Evolutionary conservation across 768 basidiomycete genomes (phyloP), one percentile per base, ranked within the genome.

Genomic region (Termitomyces sp.): DNA sequence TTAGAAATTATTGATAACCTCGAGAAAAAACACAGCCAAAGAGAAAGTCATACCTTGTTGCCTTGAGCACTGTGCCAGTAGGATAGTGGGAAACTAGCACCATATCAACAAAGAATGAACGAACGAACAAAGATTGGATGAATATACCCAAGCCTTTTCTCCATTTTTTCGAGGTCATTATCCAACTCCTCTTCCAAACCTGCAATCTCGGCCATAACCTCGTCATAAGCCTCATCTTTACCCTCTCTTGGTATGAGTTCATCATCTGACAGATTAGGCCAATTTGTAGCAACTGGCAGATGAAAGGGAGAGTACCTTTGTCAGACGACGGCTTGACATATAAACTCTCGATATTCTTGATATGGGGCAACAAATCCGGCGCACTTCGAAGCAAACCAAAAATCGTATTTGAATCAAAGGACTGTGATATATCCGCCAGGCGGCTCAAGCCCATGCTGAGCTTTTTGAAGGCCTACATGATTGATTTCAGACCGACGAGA

Each of bases 171-270:
- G 57, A 95, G 74, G 49, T 87, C 78, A 7, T 74, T 74, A n/a
- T 93, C 83, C 36, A 99, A 77, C 47, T 81, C 81, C 42, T 78
- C 74, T 73, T 98, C 95, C 49, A 95, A 71, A 2, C 73, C 78
- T 2, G 71, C 68, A 41, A 97, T 94, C 65, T 90, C 89, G 31
- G 76, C 73, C 70, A 85, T 82, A 44, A 95, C 81, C 16, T 76
- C 79, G 69, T 98, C 96, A 64, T 93, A 98, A 44, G 78, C 85
- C 27, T 88, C 84, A 64, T 98, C 93, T 65, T 91, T 91, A 24
- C 95, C 95, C n/a, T 83, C 78, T 54, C 81, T 79, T 2, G 97
- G 97, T 18, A 92, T 74, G 2, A 98, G 79, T 62, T 89, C 86
- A 66, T 86, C 83, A 52, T 83, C 87, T 89, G 58, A n/a, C 36